phyloP scores from a whole-genome alignment of 2,329 filamentous ascomycete genomes.

The Aspergillus neotritici region DNA sequence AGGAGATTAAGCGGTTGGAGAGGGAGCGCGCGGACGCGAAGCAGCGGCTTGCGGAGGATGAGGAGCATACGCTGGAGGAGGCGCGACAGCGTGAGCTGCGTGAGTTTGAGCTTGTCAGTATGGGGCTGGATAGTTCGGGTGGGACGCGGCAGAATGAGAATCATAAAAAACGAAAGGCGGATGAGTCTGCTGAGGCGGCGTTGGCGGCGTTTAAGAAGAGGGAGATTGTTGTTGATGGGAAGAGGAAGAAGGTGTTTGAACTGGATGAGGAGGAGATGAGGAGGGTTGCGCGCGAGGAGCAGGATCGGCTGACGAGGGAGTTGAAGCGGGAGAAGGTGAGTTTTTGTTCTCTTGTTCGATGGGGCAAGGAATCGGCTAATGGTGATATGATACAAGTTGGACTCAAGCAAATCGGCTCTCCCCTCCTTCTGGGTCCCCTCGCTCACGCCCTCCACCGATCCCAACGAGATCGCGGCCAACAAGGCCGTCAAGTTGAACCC shows the following conservation, averaged over 20 bases:
- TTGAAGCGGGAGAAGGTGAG: constrained; percentile 66
- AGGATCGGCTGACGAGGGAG: constrained; percentile 61
- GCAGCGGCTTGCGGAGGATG: constrained; percentile 58
- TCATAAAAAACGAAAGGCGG: constrained; percentile 26
- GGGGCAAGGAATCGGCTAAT: not conserved
- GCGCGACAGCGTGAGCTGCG: constrained; percentile 63
- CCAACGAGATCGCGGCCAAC: constrained; percentile 50
- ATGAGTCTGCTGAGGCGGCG: constrained; percentile 24
- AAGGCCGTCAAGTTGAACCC: constrained; percentile 63
- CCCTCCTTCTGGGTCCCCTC: constrained; percentile 93
- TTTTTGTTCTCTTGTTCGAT: not conserved
- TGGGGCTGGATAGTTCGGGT: constrained; percentile 46
- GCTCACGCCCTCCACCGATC: constrained; percentile 62
- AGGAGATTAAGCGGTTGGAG: constrained; percentile 80
- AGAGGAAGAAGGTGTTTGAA: constrained; percentile 71
- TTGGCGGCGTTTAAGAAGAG: constrained; percentile 27
- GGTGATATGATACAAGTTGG: constrained; percentile 27
- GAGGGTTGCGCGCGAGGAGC: constrained; percentile 64
- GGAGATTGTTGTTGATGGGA: constrained; percentile 44
- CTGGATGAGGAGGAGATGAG: constrained; percentile 71
- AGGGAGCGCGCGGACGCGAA: constrained; percentile 58
- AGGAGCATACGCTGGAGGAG: constrained; percentile 60
- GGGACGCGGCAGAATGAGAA: constrained; percentile 9
- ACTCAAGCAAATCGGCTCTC: constrained; percentile 60
- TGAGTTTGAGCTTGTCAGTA: constrained; percentile 82